Base-by-base conservation (phyloP, 2,329 filamentous ascomycete genomes). In the Fusarium tupiense region DNA sequence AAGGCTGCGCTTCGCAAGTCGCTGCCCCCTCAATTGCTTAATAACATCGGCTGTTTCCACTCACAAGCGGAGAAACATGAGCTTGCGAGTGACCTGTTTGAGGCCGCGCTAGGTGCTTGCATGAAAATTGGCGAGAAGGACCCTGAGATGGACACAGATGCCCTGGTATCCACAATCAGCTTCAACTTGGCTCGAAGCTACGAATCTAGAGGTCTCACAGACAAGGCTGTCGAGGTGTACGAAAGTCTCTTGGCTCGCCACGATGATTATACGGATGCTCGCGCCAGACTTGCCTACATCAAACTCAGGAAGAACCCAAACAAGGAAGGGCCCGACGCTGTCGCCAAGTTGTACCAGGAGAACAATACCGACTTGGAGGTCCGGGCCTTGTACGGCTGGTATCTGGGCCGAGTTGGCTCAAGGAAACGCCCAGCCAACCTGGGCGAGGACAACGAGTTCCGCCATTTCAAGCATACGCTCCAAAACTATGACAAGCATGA, bases 401-500 rank as follows among this genome's bases (percentile, higher is more conserved):
- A 97, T 81, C 88, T 98, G 33, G 95, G 95, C 82, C 95, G 94
- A 80, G 86, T 90, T 22, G 87, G 90, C 76, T 92, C 93, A 19
- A 95, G 96, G 83, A 98, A 96, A 84, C 90, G 92, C 65, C 91
- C 92, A 8, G 85, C 90, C 59, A 96, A 96, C 79, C 88, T 98
- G 68, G 91, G 91, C 22, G 95, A 98, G 79, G 97, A 99, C 80
- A 91, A 92, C 40, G 96, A 99, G 82, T 92, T 98, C 78, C 91
- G 95, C 8, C 95, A 98, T 81, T 97, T 97, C 87, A 99, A 98
- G 84, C 95, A 98, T 82, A 98, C 96, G 0, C 86, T 99, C 37
- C 94, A 97, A 81, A 91, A 95, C 75, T 93, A 95, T 81, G 96
- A 99, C 85, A 99, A 98, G 87, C 96, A 99, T 81, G 96, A 99